Evolutionary conservation across 257 asterid species (phyloP).

Genomic region (Lavandula angustifolia): DNA sequence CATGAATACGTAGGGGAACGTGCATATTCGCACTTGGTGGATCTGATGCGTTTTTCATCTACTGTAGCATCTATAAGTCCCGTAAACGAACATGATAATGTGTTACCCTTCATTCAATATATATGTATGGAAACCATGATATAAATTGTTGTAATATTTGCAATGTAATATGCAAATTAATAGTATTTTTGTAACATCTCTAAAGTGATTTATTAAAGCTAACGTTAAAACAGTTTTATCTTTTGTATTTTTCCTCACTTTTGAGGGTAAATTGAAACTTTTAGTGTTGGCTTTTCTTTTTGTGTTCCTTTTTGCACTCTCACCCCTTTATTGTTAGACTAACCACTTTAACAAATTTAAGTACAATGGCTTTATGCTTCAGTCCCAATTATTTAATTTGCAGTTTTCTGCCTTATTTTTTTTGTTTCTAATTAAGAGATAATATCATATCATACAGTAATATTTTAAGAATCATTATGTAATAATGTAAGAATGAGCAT

Average conservation of each 20-base stretch:
- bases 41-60: too few relatives aligned
- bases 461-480: too few relatives aligned
- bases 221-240: conserved; percentile 28
- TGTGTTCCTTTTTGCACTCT: conserved; percentile 24
- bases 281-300: conserved; percentile 40
- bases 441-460: too few relatives aligned
- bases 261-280: conserved; percentile 41
- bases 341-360: conserved; percentile 20
- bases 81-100: too few relatives aligned
- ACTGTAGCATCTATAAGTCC: too few relatives aligned
- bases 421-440: neutral
- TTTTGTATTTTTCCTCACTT: conserved; percentile 40
- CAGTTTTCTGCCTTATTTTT: neutral
- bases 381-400: neutral
- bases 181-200: conserved; percentile 15
- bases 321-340: conserved; percentile 36
- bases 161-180: neutral
- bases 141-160: too few relatives aligned
- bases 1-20: too few relatives aligned
- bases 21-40: too few relatives aligned
- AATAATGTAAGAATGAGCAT: too few relatives aligned
- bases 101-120: too few relatives aligned
- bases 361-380: conserved; percentile 1
- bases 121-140: too few relatives aligned
- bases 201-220: conserved; percentile 31